Conservation (phyloP, 768 basidiomycete species). For the Grammothele lineata region DNA sequence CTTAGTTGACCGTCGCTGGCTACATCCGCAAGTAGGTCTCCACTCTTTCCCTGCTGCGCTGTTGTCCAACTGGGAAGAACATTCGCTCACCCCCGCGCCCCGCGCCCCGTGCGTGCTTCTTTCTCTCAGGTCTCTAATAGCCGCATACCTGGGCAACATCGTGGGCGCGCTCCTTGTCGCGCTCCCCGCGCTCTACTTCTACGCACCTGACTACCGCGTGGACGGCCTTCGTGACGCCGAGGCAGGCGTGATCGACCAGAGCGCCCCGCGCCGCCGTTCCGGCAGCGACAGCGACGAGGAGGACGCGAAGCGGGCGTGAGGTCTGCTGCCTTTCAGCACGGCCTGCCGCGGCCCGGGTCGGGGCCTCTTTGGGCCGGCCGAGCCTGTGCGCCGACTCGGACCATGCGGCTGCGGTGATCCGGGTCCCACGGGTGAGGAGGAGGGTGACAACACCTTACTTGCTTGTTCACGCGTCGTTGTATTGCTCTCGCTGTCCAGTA, state of each 20-base stretch:
- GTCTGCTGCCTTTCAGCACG: background rate
- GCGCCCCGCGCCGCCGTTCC: no score
- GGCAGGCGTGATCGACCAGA: constrained; percentile 17
- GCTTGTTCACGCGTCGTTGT: no score
- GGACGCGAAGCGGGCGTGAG: background rate
- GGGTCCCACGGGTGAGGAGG: no score
- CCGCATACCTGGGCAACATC: constrained; percentile 62
- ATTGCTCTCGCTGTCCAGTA: no score
- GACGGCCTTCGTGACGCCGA: constrained; percentile 18
- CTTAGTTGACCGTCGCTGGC: constrained; percentile 43
- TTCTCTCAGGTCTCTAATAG: constrained; percentile 51
- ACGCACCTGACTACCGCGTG: constrained; percentile 45
- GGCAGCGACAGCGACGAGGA: background rate
- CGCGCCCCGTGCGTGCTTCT: background rate
- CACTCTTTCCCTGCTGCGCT: no score
- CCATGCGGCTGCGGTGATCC: no score
- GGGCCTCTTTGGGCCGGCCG: no score
- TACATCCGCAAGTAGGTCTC: constrained; percentile 68
- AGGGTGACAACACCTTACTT: no score
- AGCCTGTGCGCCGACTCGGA: no score
- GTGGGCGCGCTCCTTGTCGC: constrained; percentile 63
- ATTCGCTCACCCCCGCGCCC: no score
- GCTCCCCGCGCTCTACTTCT: constrained; percentile 61
- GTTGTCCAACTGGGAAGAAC: no score
- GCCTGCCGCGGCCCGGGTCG: background rate